These are phyloP conservation scores for Cyberlindnera amylophila DNA, from an alignment of 805 yeast genomes.

Conservation along the genomic window DNA sequence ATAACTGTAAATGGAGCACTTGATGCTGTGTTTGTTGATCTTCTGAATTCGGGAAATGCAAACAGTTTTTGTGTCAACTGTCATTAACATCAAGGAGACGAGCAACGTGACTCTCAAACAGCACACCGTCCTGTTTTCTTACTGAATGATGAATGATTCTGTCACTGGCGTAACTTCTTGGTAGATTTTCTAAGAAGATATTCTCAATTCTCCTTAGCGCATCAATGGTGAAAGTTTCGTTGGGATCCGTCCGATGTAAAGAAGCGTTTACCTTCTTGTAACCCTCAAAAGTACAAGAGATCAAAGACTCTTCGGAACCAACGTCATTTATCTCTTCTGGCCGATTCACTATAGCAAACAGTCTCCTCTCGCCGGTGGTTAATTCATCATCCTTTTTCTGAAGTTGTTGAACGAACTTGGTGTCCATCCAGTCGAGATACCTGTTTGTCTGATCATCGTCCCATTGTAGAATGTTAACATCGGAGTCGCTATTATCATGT, in stretches of 20 bases:
- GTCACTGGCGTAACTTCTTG: too few species aligned
- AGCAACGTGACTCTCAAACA: background rate
- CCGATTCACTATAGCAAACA: slow-evolving; percentile 24
- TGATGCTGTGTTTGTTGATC: background rate
- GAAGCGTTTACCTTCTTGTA: too few species aligned
- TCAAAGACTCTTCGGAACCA: background rate
- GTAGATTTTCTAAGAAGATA: too few species aligned
- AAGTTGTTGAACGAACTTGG: slow-evolving; percentile 24
- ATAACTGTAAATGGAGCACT: too few species aligned
- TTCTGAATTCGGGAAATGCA: background rate
- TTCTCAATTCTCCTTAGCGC: too few species aligned
- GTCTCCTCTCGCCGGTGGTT: slow-evolving; percentile 19
- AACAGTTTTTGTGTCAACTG: background rate
- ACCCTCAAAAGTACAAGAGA: too few species aligned
- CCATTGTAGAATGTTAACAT: slow-evolving; percentile 43
- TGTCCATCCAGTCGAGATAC: slow-evolving; percentile 50
- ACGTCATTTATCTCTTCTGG: slow-evolving; percentile 1
- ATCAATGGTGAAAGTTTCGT: too few species aligned
- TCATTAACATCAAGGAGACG: background rate
- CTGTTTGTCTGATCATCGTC: slow-evolving; percentile 39
- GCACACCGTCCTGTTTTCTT: background rate
- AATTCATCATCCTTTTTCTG: slow-evolving; percentile 16
- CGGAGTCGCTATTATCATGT: slow-evolving; percentile 24
- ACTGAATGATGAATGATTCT: too few species aligned
- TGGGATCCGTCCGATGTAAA: too few species aligned